Evolutionary conservation across 257 asterid species (phyloP), one percentile per base, ranked within the genome.

Genomic region (Linderniella brevidens): DNA sequence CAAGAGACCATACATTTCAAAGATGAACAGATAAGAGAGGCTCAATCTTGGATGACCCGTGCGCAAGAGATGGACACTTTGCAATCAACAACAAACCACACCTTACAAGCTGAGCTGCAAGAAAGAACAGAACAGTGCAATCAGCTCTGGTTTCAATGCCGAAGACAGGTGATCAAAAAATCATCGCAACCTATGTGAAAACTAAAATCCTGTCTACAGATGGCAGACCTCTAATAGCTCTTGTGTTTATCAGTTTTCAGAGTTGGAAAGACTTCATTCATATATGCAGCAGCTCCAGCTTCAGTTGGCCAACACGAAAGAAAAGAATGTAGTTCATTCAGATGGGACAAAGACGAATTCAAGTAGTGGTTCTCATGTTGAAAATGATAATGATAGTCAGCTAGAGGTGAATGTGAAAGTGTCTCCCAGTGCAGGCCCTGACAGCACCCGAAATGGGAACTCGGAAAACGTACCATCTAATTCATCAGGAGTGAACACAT

Each of bases 21-120:
- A 68, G 95, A 83, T 20, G 93, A 83, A 53, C 95, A 80, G 57
- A 49, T 80, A 54, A 63, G 86, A 50, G 93, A 83, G 54, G 86
- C 95, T 47, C 93, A 80, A 62, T 65, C 76, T 60, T 83, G 95
- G 95, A 72, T 83, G 13, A 59, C 74, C 60, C 95, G 81, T 57
- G 83, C 75, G 53, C 95, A 80, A 65, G 95, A 83, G 64, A 60
- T 77, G 71, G 93, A 80, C 56, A 78, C 72, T 8, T 57, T 79
- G 53, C 88, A 79, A 45, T 64, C 82, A 37, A 53, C 65, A 16
- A 67, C 79, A 4, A 69, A 62, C 44, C 81, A 75, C 39, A 50
- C 70, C 8, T 63, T 79, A 37, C 90, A 83, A 58, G 67, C 73
- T 60, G 90, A 83, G 68, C 67, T 83, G 43, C 76, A 75, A 40